A percentile compares a stretch with the other conserved stretches of the same genome.
phyloP scores from a whole-genome alignment of 805 yeast species.

The Candida sphagnicola region DNA sequence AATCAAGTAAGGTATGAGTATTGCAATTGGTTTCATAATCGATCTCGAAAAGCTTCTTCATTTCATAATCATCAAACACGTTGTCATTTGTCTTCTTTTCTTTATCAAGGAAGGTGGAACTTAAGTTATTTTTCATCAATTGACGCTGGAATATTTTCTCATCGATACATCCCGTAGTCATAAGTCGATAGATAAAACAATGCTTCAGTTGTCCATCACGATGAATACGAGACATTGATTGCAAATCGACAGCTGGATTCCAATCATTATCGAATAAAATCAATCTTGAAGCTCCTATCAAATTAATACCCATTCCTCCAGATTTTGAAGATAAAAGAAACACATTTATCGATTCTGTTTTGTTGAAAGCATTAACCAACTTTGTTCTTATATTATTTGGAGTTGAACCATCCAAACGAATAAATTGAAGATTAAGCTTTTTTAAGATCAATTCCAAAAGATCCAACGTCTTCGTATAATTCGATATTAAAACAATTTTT shows the following conservation, averaged over 20 bases:
- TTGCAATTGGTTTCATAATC: constrained; percentile 48
- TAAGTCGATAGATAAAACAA: constrained; percentile 74
- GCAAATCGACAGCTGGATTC: constrained; percentile 92
- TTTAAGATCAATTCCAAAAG: constrained; percentile 57
- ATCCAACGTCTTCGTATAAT: constrained; percentile 84
- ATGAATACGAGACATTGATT: constrained; percentile 94
- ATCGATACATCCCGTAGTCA: constrained; percentile 88
- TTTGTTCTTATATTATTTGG: constrained; percentile 61
- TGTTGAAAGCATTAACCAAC: constrained; percentile 69
- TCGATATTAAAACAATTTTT: constrained; percentile 81
- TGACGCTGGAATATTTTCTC: constrained; percentile 94
- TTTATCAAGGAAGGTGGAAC: constrained; percentile 60
- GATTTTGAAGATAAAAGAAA: constrained; percentile 84
- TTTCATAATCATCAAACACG: constrained; percentile 63
- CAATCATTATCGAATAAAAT: constrained; percentile 91
- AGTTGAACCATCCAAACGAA: constrained; percentile 82
- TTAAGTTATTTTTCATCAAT: constrained; percentile 73
- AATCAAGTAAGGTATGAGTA: constrained; percentile 74
- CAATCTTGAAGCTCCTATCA: constrained; percentile 85
- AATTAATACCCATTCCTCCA: constrained; percentile 90
- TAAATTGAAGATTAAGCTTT: constrained; percentile 45
- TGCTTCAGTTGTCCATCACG: constrained; percentile 86
- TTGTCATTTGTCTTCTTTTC: constrained; percentile 48
- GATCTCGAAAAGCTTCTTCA: constrained; percentile 72
- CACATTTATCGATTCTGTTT: constrained; percentile 36